These are phyloP conservation scores for Fonsecaea pedrosoi DNA, from an alignment of 2,329 filamentous ascomycete species.

Conservation along the genomic window DNA sequence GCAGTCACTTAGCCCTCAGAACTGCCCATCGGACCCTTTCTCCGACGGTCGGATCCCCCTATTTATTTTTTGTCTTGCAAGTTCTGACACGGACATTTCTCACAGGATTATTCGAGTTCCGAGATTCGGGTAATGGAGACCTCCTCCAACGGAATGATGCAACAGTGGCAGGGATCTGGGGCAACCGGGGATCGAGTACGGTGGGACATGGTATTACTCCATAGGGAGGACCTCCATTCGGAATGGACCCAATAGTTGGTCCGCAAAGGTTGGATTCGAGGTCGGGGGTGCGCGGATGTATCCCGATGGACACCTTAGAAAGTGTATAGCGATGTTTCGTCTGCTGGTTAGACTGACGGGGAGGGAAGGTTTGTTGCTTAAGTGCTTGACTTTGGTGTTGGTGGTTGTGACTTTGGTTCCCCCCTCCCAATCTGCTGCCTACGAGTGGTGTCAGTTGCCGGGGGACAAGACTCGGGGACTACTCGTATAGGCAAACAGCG, in stretches of 20 bases:
- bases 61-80: neutral
- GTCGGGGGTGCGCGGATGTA: conserved; percentile 5
- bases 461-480: neutral
- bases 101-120: neutral
- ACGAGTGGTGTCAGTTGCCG: neutral
- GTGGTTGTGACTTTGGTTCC: neutral
- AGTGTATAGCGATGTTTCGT: conserved; percentile 7
- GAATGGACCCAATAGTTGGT: neutral
- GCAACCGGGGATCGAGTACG: conserved; percentile 13
- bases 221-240: neutral
- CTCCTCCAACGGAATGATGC: conserved; percentile 15
- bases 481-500: neutral
- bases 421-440: conserved; percentile 1
- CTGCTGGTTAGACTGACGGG: conserved; percentile 1
- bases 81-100: neutral
- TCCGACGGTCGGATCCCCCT: neutral
- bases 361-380: neutral
- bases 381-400: conserved; percentile 1
- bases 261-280: neutral
- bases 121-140: conserved; percentile 10
- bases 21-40: neutral
- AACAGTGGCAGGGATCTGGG: conserved; percentile 21
- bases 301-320: conserved; percentile 15
- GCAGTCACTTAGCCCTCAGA: neutral
- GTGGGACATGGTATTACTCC: conserved; percentile 2